These are phyloP conservation scores for Phoma sp. DNA, from an alignment of 2,329 filamentous ascomycete genomes.

Conservation along the genomic window DNA sequence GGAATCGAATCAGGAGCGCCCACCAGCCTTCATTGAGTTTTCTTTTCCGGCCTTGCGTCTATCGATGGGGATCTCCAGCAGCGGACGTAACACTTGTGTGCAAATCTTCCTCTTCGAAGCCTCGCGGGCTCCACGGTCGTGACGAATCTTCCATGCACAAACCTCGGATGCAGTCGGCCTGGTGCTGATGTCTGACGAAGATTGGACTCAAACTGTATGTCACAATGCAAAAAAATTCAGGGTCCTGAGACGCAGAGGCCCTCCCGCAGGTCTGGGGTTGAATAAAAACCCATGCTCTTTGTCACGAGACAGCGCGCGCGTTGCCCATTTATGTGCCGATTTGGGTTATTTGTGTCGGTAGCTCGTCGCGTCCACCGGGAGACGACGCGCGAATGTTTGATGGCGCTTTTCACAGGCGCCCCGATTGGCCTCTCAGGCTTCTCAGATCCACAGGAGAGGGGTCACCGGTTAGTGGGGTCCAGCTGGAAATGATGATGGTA, in stretches of 20 bases:
- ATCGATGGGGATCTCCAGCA: constrained; percentile 15
- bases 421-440: constrained; percentile 37
- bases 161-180: constrained; percentile 24
- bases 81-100: constrained; percentile 14
- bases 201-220: constrained; percentile 24
- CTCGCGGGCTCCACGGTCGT: constrained; percentile 15
- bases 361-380: constrained; percentile 42
- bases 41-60: constrained; percentile 14
- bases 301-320: constrained; percentile 44
- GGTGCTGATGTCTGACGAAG: constrained; percentile 23
- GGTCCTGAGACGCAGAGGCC: constrained; percentile 38
- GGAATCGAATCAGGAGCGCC: constrained; percentile 13
- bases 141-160: constrained; percentile 17
- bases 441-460: constrained; percentile 42
- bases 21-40: constrained; percentile 10
- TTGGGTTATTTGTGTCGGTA: constrained; percentile 41
- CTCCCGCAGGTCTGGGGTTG: constrained; percentile 36
- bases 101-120: constrained; percentile 11
- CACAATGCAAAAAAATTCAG: constrained; percentile 33
- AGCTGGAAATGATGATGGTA: constrained; percentile 21
- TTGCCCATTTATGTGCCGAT: constrained; percentile 20
- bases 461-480: constrained; percentile 45
- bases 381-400: constrained; percentile 36
- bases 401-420: constrained; percentile 36
- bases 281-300: constrained; percentile 20